Evolutionary conservation across 169 alveolate genomes (phyloP), one percentile per base, ranked within the genome.

Genomic region (Plasmodium gallinaceum): DNA sequence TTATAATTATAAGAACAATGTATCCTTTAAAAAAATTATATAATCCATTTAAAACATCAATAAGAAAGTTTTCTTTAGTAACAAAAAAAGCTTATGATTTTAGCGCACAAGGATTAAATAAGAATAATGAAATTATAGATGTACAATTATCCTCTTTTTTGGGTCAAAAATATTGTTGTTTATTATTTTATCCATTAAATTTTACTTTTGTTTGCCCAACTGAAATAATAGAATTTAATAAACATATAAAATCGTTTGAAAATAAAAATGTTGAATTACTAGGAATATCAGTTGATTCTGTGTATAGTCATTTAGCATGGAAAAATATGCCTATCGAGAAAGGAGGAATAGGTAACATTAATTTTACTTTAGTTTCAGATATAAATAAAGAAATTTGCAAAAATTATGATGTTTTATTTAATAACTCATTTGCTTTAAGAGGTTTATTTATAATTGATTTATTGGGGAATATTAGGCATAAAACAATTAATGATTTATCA

Each of bases 171-270:
- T 93, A 92, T 73, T 95, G 94, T 37, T 64, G 93, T 51, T 43
- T 94, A 51, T 74, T 94, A n/a, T 94, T 94, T 45, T 94, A 94
- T 83, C 96, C 96, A 9, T 72, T 94, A 87, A 95, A 94, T 72
- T 94, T 92, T 52, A 94, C 96, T 52, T 94, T 94, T 51, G 96
- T 94, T 20, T 94, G 96, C 46, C 96, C 96, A 20, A 90, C 96
- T 32, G 96, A 94, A 93, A 90, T 94, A 24, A 74, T 94, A 78
- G 95, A 94, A 45, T 93, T 94, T 43, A 89, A 94, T 43, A 94
- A 92, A 58, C 92, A 95, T 37, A 70, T 90, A 18, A 54, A 88
- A 39, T 92, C 88, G 20, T 94, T 94, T 85, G 94, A 93, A 64
- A 74, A 88, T 32, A 83, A 94, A 39, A 89, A 90, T 58, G 93